These are phyloP conservation scores for Spencermartinsiella ligniputridi DNA, from an alignment of 1,139 yeast species.

Conservation along the genomic window DNA sequence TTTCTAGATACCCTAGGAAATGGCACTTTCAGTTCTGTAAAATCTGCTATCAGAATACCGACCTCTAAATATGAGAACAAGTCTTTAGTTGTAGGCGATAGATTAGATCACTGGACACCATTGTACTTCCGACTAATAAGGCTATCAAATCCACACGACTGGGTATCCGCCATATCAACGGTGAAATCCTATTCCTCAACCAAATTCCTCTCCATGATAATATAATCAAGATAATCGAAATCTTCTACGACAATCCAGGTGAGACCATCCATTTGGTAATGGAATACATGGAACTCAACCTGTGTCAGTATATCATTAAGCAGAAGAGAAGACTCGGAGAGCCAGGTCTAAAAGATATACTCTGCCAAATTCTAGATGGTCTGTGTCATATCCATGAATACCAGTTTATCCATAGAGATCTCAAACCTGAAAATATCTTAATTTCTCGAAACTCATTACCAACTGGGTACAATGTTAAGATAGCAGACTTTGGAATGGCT, in stretches of 20 bases:
- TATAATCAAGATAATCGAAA: slow-evolving; percentile 69
- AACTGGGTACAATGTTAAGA: slow-evolving; percentile 54
- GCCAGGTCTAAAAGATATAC: slow-evolving; percentile 47
- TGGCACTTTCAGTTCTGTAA: background rate
- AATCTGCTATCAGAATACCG: background rate
- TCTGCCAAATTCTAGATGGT: slow-evolving; percentile 67
- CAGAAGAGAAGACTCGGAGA: background rate
- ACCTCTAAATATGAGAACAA: background rate
- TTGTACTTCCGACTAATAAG: background rate
- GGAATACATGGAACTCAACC: slow-evolving; percentile 83
- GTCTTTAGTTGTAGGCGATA: background rate
- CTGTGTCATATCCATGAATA: slow-evolving; percentile 74
- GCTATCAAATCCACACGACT: background rate
- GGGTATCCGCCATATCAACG: background rate
- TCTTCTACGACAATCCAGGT: slow-evolving; percentile 61
- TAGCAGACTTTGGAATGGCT: slow-evolving; percentile 91
- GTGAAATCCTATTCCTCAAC: background rate
- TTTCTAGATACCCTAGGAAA: background rate
- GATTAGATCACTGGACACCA: background rate
- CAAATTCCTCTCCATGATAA: slow-evolving; percentile 66
- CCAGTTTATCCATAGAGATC: slow-evolving; percentile 81
- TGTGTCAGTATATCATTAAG: slow-evolving; percentile 48
- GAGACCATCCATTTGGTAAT: slow-evolving; percentile 72
- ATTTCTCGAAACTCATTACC: slow-evolving; percentile 43
- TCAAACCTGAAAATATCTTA: slow-evolving; percentile 88